These are phyloP conservation scores for Cutaneotrichosporon daszewskae DNA, from an alignment of 1,284 basidiomycete genomes.

Conservation along the genomic window DNA sequence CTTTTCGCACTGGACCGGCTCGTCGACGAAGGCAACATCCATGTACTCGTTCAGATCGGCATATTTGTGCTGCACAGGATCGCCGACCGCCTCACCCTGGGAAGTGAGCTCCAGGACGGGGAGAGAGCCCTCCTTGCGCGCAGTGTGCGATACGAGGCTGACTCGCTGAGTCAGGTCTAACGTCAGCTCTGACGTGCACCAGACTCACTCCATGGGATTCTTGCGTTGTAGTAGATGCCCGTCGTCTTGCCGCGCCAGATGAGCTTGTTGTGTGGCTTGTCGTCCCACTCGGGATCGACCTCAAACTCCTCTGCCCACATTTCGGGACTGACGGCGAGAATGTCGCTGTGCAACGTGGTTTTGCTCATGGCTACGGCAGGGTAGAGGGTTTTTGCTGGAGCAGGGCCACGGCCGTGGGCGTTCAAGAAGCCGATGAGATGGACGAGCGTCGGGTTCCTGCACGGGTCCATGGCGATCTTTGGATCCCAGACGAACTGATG, in stretches of 20 bases:
- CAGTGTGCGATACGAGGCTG: conserved; percentile 43
- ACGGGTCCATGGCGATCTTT: conserved; percentile 57
- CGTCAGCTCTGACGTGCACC: not conserved
- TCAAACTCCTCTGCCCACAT: conserved; percentile 45
- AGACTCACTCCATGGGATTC: conserved; percentile 51
- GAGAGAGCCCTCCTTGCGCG: conserved; percentile 46
- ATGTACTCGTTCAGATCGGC: conserved; percentile 51
- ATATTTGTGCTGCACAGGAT: conserved; percentile 22
- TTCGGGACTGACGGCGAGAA: conserved; percentile 54
- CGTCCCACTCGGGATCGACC: conserved; percentile 56
- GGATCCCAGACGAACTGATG: conserved; percentile 43
- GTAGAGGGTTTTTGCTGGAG: conserved; percentile 50
- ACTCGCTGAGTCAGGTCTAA: conserved; percentile 51
- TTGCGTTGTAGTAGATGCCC: conserved; percentile 54
- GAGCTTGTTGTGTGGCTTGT: conserved; percentile 56
- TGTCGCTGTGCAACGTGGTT: conserved; percentile 57
- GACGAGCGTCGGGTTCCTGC: conserved; percentile 54
- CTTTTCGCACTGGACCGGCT: conserved; percentile 50
- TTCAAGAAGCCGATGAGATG: conserved; percentile 57
- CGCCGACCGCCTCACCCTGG: conserved; percentile 48
- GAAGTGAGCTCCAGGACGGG: conserved; percentile 36
- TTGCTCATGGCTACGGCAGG: conserved; percentile 57
- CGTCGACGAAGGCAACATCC: conserved; percentile 34
- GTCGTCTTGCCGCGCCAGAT: conserved; percentile 64
- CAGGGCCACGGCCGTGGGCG: conserved; percentile 52